A percentile compares a stretch with the other conserved stretches of the same genome.
Conservation (phyloP, 1,284 basidiomycete genomes). For the Ustilago nuda region DNA sequence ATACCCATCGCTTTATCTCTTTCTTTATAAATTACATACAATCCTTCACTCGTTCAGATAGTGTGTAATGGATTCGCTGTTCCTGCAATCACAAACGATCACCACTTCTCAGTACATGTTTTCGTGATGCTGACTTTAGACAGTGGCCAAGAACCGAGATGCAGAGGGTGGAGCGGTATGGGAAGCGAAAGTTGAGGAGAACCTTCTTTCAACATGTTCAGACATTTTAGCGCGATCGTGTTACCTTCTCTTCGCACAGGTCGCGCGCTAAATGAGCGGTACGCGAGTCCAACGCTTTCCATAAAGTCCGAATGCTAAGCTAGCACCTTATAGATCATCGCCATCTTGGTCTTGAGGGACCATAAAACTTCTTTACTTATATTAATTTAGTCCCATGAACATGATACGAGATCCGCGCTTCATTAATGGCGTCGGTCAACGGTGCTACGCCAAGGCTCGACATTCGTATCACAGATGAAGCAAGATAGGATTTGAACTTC, state of each 20-base stretch:
- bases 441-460: background rate
- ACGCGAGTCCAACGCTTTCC: slow-evolving; percentile 6
- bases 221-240: background rate
- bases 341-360: background rate
- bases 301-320: no score
- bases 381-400: background rate
- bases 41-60: background rate
- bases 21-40: background rate
- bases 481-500: no score
- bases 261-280: background rate
- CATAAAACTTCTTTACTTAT: no score
- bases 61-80: slow-evolving; percentile 1
- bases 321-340: no score
- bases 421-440: background rate
- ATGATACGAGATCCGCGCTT: background rate
- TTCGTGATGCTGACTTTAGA: no score
- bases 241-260: background rate
- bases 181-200: background rate
- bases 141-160: background rate
- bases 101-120: background rate
- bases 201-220: background rate
- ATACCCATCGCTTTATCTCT: slow-evolving; percentile 6
- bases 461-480: no score
- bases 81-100: background rate
- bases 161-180: background rate